These are phyloP conservation scores for Thalassiosira mediterranea DNA, from an alignment of 352 stramenopile species.

Conservation along the genomic window DNA sequence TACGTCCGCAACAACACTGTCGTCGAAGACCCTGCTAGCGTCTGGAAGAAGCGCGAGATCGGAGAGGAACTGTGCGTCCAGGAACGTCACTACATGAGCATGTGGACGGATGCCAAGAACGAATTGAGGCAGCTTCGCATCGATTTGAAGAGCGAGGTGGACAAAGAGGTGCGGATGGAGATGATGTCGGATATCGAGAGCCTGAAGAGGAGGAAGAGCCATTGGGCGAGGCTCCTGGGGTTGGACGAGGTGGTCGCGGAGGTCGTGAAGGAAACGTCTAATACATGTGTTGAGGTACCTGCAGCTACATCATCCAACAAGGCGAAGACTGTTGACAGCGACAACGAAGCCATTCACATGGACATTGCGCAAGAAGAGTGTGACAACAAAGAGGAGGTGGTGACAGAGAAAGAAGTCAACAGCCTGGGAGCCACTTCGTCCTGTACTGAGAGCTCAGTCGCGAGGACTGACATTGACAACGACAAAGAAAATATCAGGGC, in stretches of 20 bases:
- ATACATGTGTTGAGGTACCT: too few relatives aligned
- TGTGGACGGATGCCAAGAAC: slow-evolving; percentile 41
- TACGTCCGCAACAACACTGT: too few relatives aligned
- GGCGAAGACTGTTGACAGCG: too few relatives aligned
- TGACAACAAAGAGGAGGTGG: too few relatives aligned
- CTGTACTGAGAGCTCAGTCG: too few relatives aligned
- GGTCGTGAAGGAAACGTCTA: too few relatives aligned
- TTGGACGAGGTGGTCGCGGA: slow-evolving; percentile 18
- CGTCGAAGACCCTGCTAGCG: too few relatives aligned
- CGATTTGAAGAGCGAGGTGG: slow-evolving; percentile 34
- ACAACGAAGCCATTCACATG: too few relatives aligned
- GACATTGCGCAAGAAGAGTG: too few relatives aligned
- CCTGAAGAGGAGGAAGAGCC: slow-evolving; percentile 41
- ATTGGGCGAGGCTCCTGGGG: slow-evolving; percentile 42
- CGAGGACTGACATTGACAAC: slow-evolving; percentile 3
- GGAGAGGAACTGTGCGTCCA: slow-evolving; percentile 39
- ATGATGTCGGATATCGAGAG: slow-evolving; percentile 37
- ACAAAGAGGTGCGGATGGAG: slow-evolving; percentile 26
- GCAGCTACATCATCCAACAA: neutral
- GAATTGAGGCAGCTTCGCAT: slow-evolving; percentile 40
- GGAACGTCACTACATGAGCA: slow-evolving; percentile 42
- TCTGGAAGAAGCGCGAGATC: slow-evolving; percentile 31
- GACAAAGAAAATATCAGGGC: slow-evolving; percentile 5
- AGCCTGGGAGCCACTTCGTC: too few relatives aligned
- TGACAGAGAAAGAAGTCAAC: too few relatives aligned